Base-by-base conservation (phyloP, 129 eudicot species). In the Artemisia argyi region DNA sequence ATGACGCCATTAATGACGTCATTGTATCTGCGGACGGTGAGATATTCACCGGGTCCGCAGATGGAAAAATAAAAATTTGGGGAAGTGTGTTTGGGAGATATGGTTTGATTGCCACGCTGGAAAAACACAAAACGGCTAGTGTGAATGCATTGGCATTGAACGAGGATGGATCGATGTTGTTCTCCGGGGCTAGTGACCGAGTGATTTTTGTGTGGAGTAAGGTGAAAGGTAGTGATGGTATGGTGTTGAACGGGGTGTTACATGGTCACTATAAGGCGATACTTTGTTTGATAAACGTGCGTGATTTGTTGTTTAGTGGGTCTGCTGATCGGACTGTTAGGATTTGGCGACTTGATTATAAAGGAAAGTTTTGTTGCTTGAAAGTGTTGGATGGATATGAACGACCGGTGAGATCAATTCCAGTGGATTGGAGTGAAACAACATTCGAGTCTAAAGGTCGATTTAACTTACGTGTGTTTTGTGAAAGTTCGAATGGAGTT, bases 241-340 rank as follows among this genome's bases (percentile, higher is more conserved):
- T 79, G 95, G 87, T 81, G 85, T 76, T 85, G 58, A 79, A 65
- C 1, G 90, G 83, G 26, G 88, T 89, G 13, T 72, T 93, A 70
- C 83, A 90, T 52, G 98, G 98, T 0, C 98, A 93, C 66, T 62
- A 66, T 4, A 84, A 79, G 76, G 92, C 95, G 3, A 77, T 93
- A 3, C 80, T 93, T 30, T 85, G 98, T 66, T 74, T 93, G 73
- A 66, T 80, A 46, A 81, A 71, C 67, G 84, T 80, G 2, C 73
- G 70, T 19, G 90, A 85, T 76, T 78, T 85, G 56, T 73, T 93
- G 79, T 72, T 89, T 35, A 93, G 98, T 63, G 98, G 95, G 11
- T 93, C 98, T 0, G 92, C 84, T 8, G 98, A 93, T 87, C 84
- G 87, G 81, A 89, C 90, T 82, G 95, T 93, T 14, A 87, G 98